phyloP scores from a whole-genome alignment of 345 rosid species.

The Hibiscus mutabilis region DNA sequence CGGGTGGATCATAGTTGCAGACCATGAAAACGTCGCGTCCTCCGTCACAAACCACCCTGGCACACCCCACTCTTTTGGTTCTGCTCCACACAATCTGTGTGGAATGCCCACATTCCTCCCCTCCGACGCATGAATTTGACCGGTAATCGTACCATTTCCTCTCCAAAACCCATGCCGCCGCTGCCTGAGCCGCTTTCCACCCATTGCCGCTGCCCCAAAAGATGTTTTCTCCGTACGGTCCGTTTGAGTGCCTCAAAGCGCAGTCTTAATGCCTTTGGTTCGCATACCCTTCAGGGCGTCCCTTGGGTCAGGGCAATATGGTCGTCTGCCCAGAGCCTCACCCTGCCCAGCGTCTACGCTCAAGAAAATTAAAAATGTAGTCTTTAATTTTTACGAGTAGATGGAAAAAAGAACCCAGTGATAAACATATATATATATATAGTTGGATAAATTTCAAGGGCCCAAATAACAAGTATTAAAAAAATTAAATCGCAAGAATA shows the following conservation, averaged over 20 bases:
- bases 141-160: conserved; percentile 38
- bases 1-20: conserved; percentile 95
- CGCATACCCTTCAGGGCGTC: too few species aligned
- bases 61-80: conserved; percentile 68
- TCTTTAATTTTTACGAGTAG: too few species aligned
- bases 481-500: too few species aligned
- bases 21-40: conserved; percentile 72
- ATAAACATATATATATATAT: too few species aligned
- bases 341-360: too few species aligned
- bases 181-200: conserved; percentile 69
- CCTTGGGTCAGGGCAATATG: too few species aligned
- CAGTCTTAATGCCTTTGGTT: conserved; percentile 60
- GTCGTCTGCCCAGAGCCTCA: too few species aligned
- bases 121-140: conserved; percentile 48
- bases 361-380: too few species aligned
- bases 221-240: conserved; percentile 82
- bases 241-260: conserved; percentile 58
- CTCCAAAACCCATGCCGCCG: conserved; percentile 58
- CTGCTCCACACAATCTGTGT: conserved; percentile 82
- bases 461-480: too few species aligned
- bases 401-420: too few species aligned
- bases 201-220: conserved; percentile 87
- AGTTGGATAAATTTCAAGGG: too few species aligned
- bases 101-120: conserved; percentile 77
- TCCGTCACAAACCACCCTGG: conserved; percentile 39